Base-by-base conservation (phyloP, 202 grass and related monocot genomes). In the Alloteropsis angusta region DNA sequence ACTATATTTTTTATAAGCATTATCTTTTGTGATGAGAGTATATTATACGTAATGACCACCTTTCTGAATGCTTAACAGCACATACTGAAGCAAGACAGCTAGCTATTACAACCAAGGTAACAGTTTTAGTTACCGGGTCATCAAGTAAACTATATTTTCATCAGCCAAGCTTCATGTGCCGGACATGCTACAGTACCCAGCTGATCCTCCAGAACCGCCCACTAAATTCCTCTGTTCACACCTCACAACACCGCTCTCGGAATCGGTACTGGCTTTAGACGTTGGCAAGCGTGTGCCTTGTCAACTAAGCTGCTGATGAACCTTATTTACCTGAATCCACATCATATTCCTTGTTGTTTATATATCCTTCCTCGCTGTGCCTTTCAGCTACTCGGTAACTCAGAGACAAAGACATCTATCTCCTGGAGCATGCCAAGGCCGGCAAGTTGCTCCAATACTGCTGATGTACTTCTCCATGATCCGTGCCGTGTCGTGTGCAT, bases 341-440 rank as follows among this genome's bases (percentile, higher is more conserved):
- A 81, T 18, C 74, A 53, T 68, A 66, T 67, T 79, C 48, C 32
- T 52, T 46, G 12, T 14, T 48, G 41, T 36, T 19, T 60, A n/a
- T n/a, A n/a, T n/a, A 35, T 69, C 50, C 64, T 46, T 47, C 56
- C 65, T 19, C 49, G 69, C 19, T 8, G 65, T 65, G 72, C 13
- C 64, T 72, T 87, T 78, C 49, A 66, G 74, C 55, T 78, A 74
- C 85, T 83, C 74, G 80, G 80, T 87, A 73, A 78, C 80, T 79
- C 50, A 3, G 21, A 72, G 80, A 83, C 68, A 83, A 87, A 87
- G 80, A 44, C 57, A 83, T 60, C 67, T 45, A 79, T 74, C 68
- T 83, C 76, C 2, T 74, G 50, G 68, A 58, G 25, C 61, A 68
- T 79, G 75, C 67, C 60, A 49, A 73, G 85, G 68, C 61, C 68